Evolutionary conservation across 768 basidiomycete genomes (phyloP).

Genomic region (Ephemerocybe angulata): DNA sequence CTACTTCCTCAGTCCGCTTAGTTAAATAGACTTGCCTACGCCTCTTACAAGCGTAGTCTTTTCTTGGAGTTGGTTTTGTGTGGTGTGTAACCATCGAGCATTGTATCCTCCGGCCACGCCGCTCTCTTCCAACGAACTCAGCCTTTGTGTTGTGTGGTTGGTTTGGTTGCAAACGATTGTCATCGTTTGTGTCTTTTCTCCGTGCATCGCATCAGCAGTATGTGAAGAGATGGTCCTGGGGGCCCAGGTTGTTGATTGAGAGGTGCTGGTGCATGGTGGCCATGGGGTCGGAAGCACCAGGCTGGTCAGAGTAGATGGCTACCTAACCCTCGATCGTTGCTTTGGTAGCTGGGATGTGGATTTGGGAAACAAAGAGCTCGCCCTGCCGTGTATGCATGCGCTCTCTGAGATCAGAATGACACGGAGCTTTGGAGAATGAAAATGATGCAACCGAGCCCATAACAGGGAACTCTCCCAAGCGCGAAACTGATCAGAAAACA

Average conservation of each 20-base stretch:
- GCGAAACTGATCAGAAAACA: conserved; percentile 17
- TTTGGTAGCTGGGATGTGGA: conserved; percentile 6
- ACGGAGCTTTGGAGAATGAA: conserved; percentile 9
- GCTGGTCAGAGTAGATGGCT: conserved; percentile 12
- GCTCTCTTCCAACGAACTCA: no score
- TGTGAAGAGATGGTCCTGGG: conserved; percentile 11
- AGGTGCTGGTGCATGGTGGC: conserved; percentile 21
- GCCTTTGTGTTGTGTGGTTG: no score
- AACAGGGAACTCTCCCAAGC: conserved; percentile 23
- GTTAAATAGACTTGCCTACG: no score
- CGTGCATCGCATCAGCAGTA: no score
- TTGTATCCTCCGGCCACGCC: no score
- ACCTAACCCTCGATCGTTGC: neutral
- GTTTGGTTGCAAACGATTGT: no score
- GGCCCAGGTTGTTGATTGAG: conserved; percentile 17
- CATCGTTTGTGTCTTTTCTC: no score
- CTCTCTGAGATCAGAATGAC: conserved; percentile 14
- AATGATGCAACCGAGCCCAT: conserved; percentile 14
- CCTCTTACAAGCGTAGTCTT: no score
- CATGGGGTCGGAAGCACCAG: conserved; percentile 14
- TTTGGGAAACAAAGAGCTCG: neutral
- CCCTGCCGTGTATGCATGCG: neutral
- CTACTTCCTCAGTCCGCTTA: no score
- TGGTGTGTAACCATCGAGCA: no score
- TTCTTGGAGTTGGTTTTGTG: no score